Percentiles rank a stretch among this genome's conserved stretches.
phyloP scores from a whole-genome alignment of 257 asterid genomes.

The Pogostemon cablin region DNA sequence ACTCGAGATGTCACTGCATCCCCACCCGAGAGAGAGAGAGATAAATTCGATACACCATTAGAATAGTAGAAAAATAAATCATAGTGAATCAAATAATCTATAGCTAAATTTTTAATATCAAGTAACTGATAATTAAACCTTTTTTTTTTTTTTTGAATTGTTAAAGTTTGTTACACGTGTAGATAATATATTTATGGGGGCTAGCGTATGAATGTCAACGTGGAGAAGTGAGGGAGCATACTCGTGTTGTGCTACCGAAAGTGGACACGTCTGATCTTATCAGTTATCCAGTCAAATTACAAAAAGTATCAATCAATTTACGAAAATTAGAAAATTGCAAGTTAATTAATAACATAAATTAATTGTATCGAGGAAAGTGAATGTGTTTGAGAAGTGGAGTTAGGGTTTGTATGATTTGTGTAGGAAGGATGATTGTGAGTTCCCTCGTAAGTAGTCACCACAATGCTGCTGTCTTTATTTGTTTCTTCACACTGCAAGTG shows the following conservation, averaged over 20 bases:
- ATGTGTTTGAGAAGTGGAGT: conserved; percentile 75
- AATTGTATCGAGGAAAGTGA: conserved; percentile 49
- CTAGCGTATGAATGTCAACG: background rate
- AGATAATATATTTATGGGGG: background rate
- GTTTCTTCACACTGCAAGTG: conserved; percentile 91
- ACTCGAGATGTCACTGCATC: no score
- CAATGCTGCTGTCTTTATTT: conserved; percentile 67
- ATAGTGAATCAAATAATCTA: no score
- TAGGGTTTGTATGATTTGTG: conserved; percentile 69
- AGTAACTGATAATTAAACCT: no score
- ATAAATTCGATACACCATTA: no score
- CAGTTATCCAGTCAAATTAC: background rate
- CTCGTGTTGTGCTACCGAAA: background rate
- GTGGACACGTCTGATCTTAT: background rate
- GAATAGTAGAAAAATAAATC: no score
- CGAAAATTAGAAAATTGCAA: background rate
- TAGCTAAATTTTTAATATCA: no score
- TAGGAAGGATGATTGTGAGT: conserved; percentile 79
- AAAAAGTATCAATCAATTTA: no score
- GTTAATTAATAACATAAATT: background rate
- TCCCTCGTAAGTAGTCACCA: conserved; percentile 82
- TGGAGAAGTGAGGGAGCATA: conserved; percentile 17
- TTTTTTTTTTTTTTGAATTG: background rate
- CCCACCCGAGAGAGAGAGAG: no score
- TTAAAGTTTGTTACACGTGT: conserved; percentile 21